phyloP scores from a whole-genome alignment of 1,139 yeast genomes.

The Yamadazyma atlantica region DNA sequence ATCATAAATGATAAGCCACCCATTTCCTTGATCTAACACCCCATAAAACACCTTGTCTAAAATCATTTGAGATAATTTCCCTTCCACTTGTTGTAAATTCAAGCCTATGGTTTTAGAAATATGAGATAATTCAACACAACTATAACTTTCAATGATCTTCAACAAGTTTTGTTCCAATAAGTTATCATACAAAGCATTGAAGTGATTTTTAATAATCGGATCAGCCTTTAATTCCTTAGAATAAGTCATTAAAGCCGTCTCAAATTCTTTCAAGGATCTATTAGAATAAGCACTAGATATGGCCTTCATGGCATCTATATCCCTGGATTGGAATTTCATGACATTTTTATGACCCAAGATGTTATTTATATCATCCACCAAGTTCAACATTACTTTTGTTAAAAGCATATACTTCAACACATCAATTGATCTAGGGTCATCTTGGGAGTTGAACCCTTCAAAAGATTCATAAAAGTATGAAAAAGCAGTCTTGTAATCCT shows the following conservation, averaged over 20 bases:
- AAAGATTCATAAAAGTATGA: conserved; percentile 94
- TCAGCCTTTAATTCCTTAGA: conserved; percentile 80
- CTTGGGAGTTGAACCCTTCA: conserved; percentile 73
- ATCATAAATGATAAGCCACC: conserved; percentile 91
- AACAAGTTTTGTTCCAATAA: conserved; percentile 89
- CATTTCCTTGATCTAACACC: conserved; percentile 96
- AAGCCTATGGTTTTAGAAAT: conserved; percentile 87
- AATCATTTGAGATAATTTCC: conserved; percentile 94
- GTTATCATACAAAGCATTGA: conserved; percentile 89
- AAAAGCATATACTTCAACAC: conserved; percentile 90
- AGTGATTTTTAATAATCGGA: conserved; percentile 86
- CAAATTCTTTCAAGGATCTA: conserved; percentile 89
- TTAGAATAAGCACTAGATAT: conserved; percentile 88
- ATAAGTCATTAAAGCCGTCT: conserved; percentile 70
- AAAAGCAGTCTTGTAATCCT: conserved; percentile 93
- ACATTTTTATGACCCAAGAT: conserved; percentile 79
- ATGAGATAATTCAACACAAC: conserved; percentile 89
- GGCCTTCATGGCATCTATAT: conserved; percentile 89
- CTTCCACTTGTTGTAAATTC: conserved; percentile 87
- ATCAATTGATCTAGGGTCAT: conserved; percentile 67
- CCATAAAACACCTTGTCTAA: conserved; percentile 92
- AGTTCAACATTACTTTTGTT: conserved; percentile 89
- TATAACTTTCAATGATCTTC: conserved; percentile 93
- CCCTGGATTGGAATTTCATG: conserved; percentile 69
- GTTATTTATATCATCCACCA: conserved; percentile 80